A percentile compares a stretch with the other conserved stretches of the same genome.
phyloP scores from a whole-genome alignment of 2,329 filamentous ascomycete species.

The Penicillium sp. region DNA sequence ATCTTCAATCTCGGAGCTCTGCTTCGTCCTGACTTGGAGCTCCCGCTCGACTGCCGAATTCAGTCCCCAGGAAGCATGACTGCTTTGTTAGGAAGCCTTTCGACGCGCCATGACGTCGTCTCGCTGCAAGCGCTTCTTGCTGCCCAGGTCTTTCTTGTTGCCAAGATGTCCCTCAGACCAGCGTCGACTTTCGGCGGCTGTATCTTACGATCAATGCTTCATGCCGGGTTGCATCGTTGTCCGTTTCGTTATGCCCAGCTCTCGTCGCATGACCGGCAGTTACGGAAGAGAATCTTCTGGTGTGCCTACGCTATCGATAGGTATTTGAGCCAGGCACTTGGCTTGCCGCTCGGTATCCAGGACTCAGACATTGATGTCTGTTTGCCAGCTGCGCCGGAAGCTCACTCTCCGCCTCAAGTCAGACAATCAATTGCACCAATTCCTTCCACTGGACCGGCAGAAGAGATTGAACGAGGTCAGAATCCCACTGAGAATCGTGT shows the following conservation, averaged over 20 bases:
- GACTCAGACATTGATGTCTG: conserved; percentile 49
- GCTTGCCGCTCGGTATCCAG: conserved; percentile 44
- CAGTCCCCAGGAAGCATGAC: conserved; percentile 43
- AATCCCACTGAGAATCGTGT: background rate
- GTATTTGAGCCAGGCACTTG: conserved; percentile 45
- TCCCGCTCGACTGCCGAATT: conserved; percentile 41
- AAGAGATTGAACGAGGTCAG: background rate
- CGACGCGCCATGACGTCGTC: conserved; percentile 46
- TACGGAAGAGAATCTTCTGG: conserved; percentile 48
- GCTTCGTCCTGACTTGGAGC: conserved; percentile 34
- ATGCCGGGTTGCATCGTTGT: conserved; percentile 55
- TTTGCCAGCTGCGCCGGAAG: conserved; percentile 49
- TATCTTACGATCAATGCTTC: conserved; percentile 51
- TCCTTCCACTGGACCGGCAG: conserved; percentile 12
- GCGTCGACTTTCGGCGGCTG: conserved; percentile 54
- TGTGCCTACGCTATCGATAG: conserved; percentile 45
- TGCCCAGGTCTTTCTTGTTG: conserved; percentile 52
- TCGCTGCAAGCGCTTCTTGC: conserved; percentile 54
- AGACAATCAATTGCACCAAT: background rate
- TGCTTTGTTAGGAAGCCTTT: conserved; percentile 40
- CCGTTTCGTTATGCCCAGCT: conserved; percentile 54
- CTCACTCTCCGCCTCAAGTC: conserved; percentile 34
- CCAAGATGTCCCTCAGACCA: conserved; percentile 51
- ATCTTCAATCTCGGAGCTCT: conserved; percentile 53
- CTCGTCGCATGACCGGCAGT: conserved; percentile 42